phyloP scores from a whole-genome alignment of 768 basidiomycete genomes.

The Tylopilus sp. region DNA sequence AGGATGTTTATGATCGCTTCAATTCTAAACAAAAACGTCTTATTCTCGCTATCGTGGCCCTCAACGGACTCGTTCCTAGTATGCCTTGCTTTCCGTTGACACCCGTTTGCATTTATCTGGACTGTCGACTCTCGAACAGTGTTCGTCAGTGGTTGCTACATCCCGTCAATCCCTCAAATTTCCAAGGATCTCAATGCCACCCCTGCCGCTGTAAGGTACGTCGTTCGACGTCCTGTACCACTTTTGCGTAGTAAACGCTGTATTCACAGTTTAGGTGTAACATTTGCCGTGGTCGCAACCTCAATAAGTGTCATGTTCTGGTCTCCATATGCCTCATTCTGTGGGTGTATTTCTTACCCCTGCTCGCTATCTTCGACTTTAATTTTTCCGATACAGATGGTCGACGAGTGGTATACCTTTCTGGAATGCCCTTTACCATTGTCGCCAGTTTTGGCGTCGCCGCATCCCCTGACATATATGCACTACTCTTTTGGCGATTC shows the following conservation, averaged over 20 bases:
- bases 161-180: conserved; percentile 73
- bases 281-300: conserved; percentile 44
- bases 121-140: conserved; percentile 38
- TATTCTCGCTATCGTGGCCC: conserved; percentile 57
- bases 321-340: conserved; percentile 51
- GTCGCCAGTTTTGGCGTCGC: conserved; percentile 63
- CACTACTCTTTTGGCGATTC: conserved; percentile 58
- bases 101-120: neutral
- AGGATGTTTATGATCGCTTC: conserved; percentile 58
- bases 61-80: conserved; percentile 64
- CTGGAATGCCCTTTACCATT: conserved; percentile 54
- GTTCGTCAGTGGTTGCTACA: conserved; percentile 65
- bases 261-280: conserved; percentile 43
- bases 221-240: neutral
- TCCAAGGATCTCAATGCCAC: conserved; percentile 61
- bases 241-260: neutral
- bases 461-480: conserved; percentile 37
- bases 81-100: conserved; percentile 14
- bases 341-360: conserved; percentile 27
- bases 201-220: conserved; percentile 53
- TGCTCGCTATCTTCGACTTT: neutral
- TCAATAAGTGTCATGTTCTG: conserved; percentile 49
- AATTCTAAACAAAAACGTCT: conserved; percentile 44
- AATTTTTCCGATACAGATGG: conserved; percentile 49
- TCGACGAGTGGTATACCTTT: conserved; percentile 58